A percentile compares a stretch with the other conserved stretches of the same genome.
Conservation (phyloP, 1,284 basidiomycete species). For the Trametes versicolor region DNA sequence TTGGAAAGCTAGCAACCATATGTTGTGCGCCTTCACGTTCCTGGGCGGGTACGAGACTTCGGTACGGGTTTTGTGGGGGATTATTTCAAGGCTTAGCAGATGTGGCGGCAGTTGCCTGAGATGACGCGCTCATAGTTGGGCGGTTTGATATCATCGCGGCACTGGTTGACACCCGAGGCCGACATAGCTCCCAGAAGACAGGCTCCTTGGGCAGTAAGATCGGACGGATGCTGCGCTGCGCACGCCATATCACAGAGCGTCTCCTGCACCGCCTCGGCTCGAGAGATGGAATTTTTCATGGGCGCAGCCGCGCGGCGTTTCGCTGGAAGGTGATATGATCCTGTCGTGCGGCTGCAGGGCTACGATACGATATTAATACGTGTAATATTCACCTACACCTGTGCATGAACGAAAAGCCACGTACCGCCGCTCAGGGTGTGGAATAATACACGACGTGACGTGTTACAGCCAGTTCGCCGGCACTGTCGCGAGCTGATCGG, state of each 20-base stretch:
- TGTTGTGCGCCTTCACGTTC: background rate
- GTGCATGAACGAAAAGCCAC: background rate
- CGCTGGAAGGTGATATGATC: background rate
- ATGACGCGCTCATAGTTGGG: background rate
- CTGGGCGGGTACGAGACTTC: background rate
- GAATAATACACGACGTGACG: background rate
- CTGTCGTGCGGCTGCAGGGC: background rate
- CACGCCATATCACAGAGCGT: background rate
- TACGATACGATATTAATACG: no score
- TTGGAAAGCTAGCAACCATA: background rate
- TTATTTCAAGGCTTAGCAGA: background rate
- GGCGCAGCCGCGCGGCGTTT: background rate
- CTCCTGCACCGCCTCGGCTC: background rate
- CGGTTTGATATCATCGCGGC: constrained; percentile 1
- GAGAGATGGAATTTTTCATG: background rate
- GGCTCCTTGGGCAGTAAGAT: background rate
- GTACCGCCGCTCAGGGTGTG: background rate
- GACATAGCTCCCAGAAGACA: background rate
- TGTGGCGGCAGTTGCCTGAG: background rate
- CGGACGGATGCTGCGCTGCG: background rate
- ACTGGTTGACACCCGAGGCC: background rate
- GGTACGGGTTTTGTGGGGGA: background rate
- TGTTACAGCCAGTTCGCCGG: background rate
- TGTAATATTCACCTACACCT: background rate
- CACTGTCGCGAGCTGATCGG: background rate